Evolutionary conservation across 2,329 filamentous ascomycete genomes (phyloP).

Genomic region (Plenodomus lindquistii): DNA sequence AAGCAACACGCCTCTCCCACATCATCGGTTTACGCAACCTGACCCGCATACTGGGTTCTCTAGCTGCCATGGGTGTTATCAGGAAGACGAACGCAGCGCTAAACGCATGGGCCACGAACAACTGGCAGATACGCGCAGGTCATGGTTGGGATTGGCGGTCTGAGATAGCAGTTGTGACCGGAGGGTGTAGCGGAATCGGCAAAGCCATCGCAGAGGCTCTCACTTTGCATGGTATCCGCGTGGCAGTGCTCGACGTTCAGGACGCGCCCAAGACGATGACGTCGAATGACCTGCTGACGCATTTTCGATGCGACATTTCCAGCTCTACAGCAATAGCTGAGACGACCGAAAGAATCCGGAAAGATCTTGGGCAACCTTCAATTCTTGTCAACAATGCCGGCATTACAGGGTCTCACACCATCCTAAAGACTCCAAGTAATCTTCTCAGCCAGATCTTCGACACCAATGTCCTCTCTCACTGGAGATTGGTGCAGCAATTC

Average conservation of each 20-base stretch:
- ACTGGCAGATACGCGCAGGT: constrained; percentile 7
- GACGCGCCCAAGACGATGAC: constrained; percentile 5
- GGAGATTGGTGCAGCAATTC: constrained; percentile 19
- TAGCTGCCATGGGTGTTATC: constrained; percentile 1
- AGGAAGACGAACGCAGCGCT: constrained; percentile 4
- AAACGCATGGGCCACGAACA: constrained; percentile 7
- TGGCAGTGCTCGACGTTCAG: constrained; percentile 19
- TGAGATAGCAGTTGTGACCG: constrained; percentile 21
- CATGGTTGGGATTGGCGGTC: constrained; percentile 15
- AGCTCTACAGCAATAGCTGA: constrained; percentile 9
- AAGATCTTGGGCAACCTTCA: constrained; percentile 15
- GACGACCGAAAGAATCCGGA: constrained; percentile 10
- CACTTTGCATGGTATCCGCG: constrained; percentile 8
- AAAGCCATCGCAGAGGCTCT: constrained; percentile 15
- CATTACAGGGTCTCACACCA: constrained; percentile 12
- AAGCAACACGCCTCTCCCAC: too few relatives aligned
- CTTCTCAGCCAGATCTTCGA: constrained; percentile 16
- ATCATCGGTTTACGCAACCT: background rate
- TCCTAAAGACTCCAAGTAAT: constrained; percentile 7
- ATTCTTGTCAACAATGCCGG: constrained; percentile 31
- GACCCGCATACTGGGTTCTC: background rate
- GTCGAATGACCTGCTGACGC: constrained; percentile 11
- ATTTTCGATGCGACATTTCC: constrained; percentile 22
- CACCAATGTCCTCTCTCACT: constrained; percentile 22
- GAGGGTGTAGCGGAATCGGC: constrained; percentile 20